phyloP scores from a whole-genome alignment of 139 green algal genomes.

The Monoraphidium neglectum region DNA sequence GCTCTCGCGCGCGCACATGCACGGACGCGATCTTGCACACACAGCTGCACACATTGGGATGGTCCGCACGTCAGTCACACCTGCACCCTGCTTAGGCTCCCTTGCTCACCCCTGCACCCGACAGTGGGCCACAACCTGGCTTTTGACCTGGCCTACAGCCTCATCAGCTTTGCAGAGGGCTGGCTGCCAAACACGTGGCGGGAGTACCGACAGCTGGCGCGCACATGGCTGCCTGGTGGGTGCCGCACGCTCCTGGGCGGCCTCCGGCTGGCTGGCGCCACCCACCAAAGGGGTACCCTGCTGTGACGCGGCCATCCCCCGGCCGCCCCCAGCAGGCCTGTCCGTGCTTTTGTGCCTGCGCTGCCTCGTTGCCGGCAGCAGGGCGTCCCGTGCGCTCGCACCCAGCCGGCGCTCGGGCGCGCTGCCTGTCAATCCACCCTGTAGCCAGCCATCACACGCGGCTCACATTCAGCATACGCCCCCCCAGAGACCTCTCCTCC shows the following conservation, averaged over 20 bases:
- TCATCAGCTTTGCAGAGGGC: slow-evolving; percentile 23
- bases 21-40: no score
- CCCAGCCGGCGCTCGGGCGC: no score
- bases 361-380: no score
- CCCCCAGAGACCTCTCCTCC: not conserved
- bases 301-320: no score
- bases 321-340: no score
- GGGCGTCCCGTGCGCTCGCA: no score
- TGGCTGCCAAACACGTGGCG: slow-evolving; percentile 21
- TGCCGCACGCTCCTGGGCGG: not conserved
- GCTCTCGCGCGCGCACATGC: not conserved
- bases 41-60: no score
- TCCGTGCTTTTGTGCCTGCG: no score
- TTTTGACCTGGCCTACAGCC: slow-evolving; percentile 27
- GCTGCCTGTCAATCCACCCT: no score
- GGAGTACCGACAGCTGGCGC: slow-evolving; percentile 18
- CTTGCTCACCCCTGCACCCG: not conserved
- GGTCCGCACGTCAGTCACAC: no score
- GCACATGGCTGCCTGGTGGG: slow-evolving; percentile 10
- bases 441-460: no score
- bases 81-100: not conserved
- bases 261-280: not conserved
- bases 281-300: no score
- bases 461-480: not conserved
- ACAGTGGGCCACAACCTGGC: slow-evolving; percentile 23